Conservation (phyloP, 2,329 filamentous ascomycete genomes). For the Xylariaceae sp. region DNA sequence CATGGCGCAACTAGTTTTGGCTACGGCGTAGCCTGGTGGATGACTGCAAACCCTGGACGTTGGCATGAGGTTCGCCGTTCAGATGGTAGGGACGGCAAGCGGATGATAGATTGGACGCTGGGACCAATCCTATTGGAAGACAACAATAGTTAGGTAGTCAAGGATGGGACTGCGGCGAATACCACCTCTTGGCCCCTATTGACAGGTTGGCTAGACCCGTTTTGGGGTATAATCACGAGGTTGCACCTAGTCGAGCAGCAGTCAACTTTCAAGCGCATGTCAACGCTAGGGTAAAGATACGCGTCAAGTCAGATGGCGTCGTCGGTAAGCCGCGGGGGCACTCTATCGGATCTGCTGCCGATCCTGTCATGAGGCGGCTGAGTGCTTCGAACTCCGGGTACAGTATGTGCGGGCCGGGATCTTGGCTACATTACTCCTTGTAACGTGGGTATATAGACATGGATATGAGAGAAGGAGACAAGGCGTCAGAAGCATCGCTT, state of each 20-base stretch:
- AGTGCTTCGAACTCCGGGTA: neutral
- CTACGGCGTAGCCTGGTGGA: conserved; percentile 1
- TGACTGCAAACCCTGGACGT: neutral
- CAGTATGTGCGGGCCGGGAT: neutral
- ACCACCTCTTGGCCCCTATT: conserved; percentile 25
- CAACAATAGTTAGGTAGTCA: neutral
- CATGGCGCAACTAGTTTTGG: conserved; percentile 8
- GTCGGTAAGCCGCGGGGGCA: neutral
- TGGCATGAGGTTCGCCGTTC: neutral
- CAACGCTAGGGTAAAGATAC: neutral
- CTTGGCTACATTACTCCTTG: neutral
- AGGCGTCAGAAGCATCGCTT: neutral
- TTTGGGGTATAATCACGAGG: conserved; percentile 39
- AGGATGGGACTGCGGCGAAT: conserved; percentile 16
- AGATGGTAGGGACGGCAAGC: conserved; percentile 3
- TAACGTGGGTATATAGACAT: neutral
- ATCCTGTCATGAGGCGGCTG: neutral
- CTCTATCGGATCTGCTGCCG: neutral
- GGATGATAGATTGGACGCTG: neutral
- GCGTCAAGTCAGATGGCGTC: neutral
- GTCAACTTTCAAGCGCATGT: neutral
- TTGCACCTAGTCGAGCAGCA: neutral
- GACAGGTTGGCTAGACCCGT: conserved; percentile 36
- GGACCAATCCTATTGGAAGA: neutral
- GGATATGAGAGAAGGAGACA: neutral